Percentiles rank a stretch among this genome's conserved stretches.
phyloP scores from a whole-genome alignment of 1,139 yeast genomes.

The Sugiyamaella neomexicana region DNA sequence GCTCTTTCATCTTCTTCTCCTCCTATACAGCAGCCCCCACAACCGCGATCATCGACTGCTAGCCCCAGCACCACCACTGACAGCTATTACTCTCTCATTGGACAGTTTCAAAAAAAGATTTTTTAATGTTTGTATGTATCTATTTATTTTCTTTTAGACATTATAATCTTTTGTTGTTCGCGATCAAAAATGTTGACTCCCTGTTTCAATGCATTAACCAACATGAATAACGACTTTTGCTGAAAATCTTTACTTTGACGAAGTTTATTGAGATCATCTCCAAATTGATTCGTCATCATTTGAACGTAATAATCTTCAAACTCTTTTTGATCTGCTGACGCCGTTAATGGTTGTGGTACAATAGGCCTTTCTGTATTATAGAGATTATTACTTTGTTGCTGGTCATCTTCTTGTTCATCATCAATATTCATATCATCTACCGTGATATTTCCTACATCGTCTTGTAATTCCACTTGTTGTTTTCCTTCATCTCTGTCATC shows the following conservation, averaged over 20 bases:
- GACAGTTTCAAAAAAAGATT: constrained; percentile 27
- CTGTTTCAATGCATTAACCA: constrained; percentile 42
- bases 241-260: constrained; percentile 43
- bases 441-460: constrained; percentile 16
- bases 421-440: constrained; percentile 23
- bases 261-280: constrained; percentile 42
- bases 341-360: constrained; percentile 26
- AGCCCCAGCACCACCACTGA: constrained; percentile 6
- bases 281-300: constrained; percentile 41
- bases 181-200: constrained; percentile 42
- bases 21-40: constrained; percentile 2
- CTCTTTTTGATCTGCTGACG: constrained; percentile 22
- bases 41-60: constrained; percentile 5
- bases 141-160: constrained; percentile 9
- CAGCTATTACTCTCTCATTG: constrained; percentile 24
- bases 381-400: neutral
- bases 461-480: constrained; percentile 20
- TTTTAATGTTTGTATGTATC: constrained; percentile 17
- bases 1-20: neutral
- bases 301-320: constrained; percentile 39
- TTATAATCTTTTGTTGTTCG: constrained; percentile 35
- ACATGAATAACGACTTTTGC: constrained; percentile 37
- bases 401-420: constrained; percentile 13
- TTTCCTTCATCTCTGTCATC: too few species aligned
- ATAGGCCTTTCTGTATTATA: constrained; percentile 14